Evolutionary conservation across 768 basidiomycete genomes (phyloP).

Genomic region (Tylopilus rubrobrunneus): DNA sequence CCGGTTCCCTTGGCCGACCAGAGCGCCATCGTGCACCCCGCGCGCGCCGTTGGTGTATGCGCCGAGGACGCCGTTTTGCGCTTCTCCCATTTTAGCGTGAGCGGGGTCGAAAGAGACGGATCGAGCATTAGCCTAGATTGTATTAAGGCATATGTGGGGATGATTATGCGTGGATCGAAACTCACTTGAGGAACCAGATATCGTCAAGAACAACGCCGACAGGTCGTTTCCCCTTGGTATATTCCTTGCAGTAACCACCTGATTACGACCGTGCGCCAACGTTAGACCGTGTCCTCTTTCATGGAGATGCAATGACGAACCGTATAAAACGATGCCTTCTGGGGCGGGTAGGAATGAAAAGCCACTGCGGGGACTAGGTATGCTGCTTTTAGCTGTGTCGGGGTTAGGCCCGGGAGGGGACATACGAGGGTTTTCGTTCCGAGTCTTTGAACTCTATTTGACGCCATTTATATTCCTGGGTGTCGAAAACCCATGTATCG

Average conservation of each 20-base stretch:
- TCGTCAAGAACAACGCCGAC: constrained; percentile 88
- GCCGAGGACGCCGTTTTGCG: constrained; percentile 64
- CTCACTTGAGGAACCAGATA: constrained; percentile 80
- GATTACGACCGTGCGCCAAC: neutral
- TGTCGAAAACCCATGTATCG: constrained; percentile 84
- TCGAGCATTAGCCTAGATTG: constrained; percentile 32
- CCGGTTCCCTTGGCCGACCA: constrained; percentile 70
- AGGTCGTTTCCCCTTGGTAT: constrained; percentile 78
- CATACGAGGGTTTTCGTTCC: constrained; percentile 71
- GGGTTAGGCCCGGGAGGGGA: neutral
- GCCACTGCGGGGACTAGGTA: constrained; percentile 63
- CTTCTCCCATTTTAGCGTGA: constrained; percentile 79
- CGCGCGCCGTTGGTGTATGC: constrained; percentile 60
- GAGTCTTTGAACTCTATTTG: constrained; percentile 71
- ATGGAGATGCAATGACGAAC: constrained; percentile 31
- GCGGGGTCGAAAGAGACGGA: constrained; percentile 22
- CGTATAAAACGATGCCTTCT: constrained; percentile 80
- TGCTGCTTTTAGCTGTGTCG: neutral
- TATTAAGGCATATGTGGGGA: neutral
- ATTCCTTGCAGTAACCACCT: constrained; percentile 93
- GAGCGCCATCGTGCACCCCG: constrained; percentile 83
- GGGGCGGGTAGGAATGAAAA: constrained; percentile 78
- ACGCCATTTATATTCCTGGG: constrained; percentile 81
- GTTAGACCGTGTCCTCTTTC: neutral
- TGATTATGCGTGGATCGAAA: neutral